Evolutionary conservation across 768 basidiomycete species (phyloP), one percentile per base, ranked within the genome.

Genomic region (Dacryopinax spathularia): DNA sequence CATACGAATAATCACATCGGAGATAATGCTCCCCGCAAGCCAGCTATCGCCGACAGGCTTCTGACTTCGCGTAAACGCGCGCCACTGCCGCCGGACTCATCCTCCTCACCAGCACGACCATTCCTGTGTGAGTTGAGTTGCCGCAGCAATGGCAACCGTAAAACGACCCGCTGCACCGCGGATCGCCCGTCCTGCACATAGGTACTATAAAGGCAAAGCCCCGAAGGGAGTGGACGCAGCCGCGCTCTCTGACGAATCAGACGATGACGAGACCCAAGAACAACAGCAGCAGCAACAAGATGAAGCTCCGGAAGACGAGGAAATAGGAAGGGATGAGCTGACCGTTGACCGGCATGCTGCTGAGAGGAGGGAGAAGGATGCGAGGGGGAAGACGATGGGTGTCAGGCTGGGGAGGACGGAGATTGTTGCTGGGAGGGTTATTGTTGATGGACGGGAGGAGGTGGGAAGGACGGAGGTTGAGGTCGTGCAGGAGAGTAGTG

Each of bases 171-270:
- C 83, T 65, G 88, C 89, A 7, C 83, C 86, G 22, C 83, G 89
- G n/a, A 80, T 84, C 6, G 81, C 89, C n/a, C 78, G 80, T 61
- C 89, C 92, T 3, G 90, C 83, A 1, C 87, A 83, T 5, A 87
- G 92, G 1, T 94, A 95, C 74, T 89, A 90, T 85, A 88, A 88
- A 68, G 92, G 92, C 63, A 90, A 71, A 41, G 68, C 67, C 0
- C 66, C 68, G 3, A 65, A 48, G 33, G 61, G 56, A 15, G 67
- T 62, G 20, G 65, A 48, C 6, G 34, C 36, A n/a, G 63, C 33
- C 1, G 60, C 63, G 18, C 62, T 65, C 43, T 62, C 61, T 2
- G 67, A 66, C 34, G 63, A 61, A 27, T 60, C 60, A 16, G 60
- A 60, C 33, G 66, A 67, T 22, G 69, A 71, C 34, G 70, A 72